Evolutionary conservation across 768 basidiomycete species (phyloP).

Genomic region (Sporobolomyces roseus): DNA sequence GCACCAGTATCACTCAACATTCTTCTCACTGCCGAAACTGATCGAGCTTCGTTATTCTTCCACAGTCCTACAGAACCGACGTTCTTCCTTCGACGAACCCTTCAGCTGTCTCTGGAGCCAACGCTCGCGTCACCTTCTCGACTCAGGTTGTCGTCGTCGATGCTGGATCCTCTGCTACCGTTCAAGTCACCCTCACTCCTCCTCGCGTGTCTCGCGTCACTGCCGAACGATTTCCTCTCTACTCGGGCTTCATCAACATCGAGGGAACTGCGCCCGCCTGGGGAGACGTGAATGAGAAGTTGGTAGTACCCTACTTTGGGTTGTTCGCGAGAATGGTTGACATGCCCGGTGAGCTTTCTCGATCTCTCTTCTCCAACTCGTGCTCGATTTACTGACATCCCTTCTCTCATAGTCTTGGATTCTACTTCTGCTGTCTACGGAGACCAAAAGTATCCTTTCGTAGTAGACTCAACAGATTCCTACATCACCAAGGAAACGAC

Average conservation of each 20-base stretch:
- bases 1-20: too few relatives aligned
- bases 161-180: constrained; percentile 42
- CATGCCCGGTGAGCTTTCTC: constrained; percentile 46
- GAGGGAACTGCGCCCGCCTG: constrained; percentile 42
- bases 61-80: constrained; percentile 9
- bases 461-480: not conserved
- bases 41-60: too few relatives aligned
- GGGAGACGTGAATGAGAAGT: not conserved
- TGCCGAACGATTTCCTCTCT: constrained; percentile 46
- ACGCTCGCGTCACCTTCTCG: constrained; percentile 7
- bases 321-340: constrained; percentile 53
- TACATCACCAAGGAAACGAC: constrained; percentile 5
- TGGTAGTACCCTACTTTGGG: constrained; percentile 55
- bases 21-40: too few relatives aligned
- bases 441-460: constrained; percentile 25
- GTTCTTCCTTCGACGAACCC: constrained; percentile 15
- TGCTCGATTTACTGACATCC: not conserved
- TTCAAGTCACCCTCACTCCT: constrained; percentile 45
- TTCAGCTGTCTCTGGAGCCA: not conserved
- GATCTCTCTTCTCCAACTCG: not conserved
- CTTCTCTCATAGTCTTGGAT: constrained; percentile 52
- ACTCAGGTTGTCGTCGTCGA: constrained; percentile 50
- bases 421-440: constrained; percentile 48
- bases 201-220: constrained; percentile 46
- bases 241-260: constrained; percentile 49